Conservation (phyloP, 139 green algal genomes). For the Mychonastes homosphaera region DNA sequence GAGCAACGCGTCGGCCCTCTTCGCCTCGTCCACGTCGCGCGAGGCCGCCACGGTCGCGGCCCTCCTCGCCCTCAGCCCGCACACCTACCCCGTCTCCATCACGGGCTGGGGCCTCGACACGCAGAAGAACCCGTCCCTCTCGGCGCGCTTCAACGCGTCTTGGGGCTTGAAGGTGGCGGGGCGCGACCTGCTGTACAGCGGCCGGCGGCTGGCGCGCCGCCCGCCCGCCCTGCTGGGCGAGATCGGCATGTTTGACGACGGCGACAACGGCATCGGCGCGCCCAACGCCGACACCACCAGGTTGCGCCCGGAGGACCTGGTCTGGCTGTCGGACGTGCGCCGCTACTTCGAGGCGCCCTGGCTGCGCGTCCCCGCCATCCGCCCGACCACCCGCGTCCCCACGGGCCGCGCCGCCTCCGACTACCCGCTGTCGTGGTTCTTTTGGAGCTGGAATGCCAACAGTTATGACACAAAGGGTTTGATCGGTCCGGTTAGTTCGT, state of each 20-base stretch:
- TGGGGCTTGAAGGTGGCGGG: no score
- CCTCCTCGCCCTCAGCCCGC: slow-evolving; percentile 12
- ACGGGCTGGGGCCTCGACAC: not conserved
- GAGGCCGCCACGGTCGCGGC: no score
- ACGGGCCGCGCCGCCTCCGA: no score
- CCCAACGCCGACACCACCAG: slow-evolving; percentile 18
- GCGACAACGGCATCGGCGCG: slow-evolving; percentile 17
- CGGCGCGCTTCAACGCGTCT: no score
- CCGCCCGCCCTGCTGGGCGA: not conserved
- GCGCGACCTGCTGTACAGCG: not conserved
- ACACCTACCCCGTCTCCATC: slow-evolving; percentile 18
- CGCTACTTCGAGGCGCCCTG: slow-evolving; percentile 12
- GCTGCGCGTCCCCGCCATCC: slow-evolving; percentile 1
- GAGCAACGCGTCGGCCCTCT: no score
- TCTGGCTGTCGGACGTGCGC: slow-evolving; percentile 10
- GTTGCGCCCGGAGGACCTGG: slow-evolving; percentile 5
- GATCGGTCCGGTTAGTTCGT: slow-evolving; percentile 13
- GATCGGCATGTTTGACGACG: slow-evolving; percentile 5
- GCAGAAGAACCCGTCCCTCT: not conserved
- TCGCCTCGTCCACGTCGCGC: no score
- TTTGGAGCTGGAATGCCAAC: slow-evolving; percentile 12
- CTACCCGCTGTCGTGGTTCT: no score
- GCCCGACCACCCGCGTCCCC: no score
- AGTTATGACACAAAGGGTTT: slow-evolving; percentile 19
- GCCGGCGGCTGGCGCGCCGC: not conserved